These are phyloP conservation scores for Psidium friedrichsthalianum DNA, from an alignment of 345 rosid species.

Conservation along the genomic window DNA sequence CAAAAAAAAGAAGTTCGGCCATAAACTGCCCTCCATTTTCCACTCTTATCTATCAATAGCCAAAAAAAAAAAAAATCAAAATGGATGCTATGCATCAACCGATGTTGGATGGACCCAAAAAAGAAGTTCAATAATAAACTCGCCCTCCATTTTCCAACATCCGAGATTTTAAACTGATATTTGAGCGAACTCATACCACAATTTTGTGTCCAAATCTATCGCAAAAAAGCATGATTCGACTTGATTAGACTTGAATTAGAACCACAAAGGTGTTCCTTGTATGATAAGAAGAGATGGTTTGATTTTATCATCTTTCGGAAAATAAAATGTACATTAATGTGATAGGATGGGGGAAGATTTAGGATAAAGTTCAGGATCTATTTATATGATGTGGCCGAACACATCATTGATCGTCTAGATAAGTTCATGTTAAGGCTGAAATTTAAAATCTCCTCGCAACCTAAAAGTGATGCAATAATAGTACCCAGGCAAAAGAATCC, in stretches of 20 bases:
- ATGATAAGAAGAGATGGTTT: no score
- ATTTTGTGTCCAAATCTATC: neutral
- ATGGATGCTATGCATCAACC: neutral
- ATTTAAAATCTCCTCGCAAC: neutral
- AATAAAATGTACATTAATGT: neutral
- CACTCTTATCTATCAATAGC: neutral
- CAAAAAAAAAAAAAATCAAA: neutral
- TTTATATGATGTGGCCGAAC: neutral
- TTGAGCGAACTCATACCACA: no score
- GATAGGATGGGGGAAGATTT: neutral
- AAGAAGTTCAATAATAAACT: neutral
- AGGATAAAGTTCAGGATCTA: neutral
- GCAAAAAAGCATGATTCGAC: neutral
- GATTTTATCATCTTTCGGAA: neutral
- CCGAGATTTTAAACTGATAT: neutral
- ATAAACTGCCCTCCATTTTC: neutral
- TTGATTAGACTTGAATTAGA: neutral
- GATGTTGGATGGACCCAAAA: neutral
- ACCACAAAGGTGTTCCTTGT: rapidly evolving
- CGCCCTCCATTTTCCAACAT: neutral
- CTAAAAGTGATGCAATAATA: neutral
- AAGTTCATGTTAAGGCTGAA: neutral
- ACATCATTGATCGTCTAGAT: neutral
- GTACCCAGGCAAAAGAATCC: neutral
- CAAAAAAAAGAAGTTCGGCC: neutral